phyloP scores from a whole-genome alignment of 2,329 filamentous ascomycete genomes.

The Sarocladium kiliense region DNA sequence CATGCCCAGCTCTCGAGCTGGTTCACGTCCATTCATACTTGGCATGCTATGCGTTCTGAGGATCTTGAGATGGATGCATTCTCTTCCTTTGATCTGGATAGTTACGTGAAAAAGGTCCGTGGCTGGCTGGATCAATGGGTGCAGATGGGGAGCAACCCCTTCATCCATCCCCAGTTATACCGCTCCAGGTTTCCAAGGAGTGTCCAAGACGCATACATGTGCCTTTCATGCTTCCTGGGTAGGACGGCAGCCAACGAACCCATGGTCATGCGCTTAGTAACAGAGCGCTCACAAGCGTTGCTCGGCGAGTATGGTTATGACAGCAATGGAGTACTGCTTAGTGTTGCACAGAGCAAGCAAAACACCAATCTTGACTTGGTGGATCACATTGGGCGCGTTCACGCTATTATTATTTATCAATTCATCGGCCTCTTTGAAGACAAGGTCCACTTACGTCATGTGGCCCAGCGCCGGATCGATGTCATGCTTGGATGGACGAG shows the following conservation, averaged over 20 bases:
- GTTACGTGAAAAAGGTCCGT: not conserved
- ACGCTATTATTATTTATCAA: not conserved
- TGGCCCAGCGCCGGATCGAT: not conserved
- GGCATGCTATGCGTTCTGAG: not conserved
- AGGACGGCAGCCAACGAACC: slow-evolving; percentile 12
- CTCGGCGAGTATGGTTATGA: not conserved
- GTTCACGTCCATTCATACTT: not conserved
- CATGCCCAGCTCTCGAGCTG: not conserved
- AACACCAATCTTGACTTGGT: not conserved
- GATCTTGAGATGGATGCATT: not conserved
- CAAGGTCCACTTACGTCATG: not conserved
- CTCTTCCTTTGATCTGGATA: not conserved
- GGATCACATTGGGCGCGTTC: not conserved
- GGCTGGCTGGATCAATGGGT: not conserved
- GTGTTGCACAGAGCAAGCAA: not conserved
- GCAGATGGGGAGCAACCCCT: not conserved
- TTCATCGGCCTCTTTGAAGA: not conserved
- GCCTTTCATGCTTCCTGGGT: not conserved
- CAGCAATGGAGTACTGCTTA: not conserved
- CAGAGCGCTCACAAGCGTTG: not conserved
- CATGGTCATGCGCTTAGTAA: not conserved
- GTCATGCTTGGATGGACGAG: not conserved
- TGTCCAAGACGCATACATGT: not conserved
- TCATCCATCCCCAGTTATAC: slow-evolving; percentile 12
- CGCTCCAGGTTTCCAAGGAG: not conserved